These are phyloP conservation scores for Chenopodium quinoa DNA, from an alignment of 148 eudicot species.

Conservation along the genomic window DNA sequence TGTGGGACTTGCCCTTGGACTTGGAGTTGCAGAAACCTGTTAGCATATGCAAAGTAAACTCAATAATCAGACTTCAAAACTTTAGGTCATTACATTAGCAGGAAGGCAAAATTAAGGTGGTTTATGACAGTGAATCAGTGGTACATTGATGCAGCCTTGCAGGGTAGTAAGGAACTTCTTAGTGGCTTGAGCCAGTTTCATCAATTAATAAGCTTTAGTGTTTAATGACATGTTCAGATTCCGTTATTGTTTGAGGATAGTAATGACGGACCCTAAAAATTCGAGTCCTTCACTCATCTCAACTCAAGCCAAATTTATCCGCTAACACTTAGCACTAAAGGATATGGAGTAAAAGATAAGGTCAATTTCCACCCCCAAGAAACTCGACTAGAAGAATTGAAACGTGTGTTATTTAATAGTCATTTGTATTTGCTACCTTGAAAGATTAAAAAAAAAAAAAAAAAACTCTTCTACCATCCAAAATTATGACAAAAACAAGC, in stretches of 20 bases:
- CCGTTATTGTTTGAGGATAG: no score
- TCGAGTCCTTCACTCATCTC: not conserved
- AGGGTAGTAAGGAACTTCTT: not conserved
- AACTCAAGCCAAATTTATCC: not conserved
- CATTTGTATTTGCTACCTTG: not conserved
- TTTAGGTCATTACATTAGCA: not conserved
- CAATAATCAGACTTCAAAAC: not conserved
- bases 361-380: no score
- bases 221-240: no score
- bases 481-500: no score
- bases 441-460: no score
- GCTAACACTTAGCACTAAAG: not conserved
- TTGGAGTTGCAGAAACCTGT: slow-evolving; percentile 11
- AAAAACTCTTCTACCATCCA: not conserved
- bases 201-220: not conserved
- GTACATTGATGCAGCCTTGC: not conserved
- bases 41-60: not conserved
- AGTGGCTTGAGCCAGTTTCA: not conserved
- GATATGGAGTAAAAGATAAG: not conserved
- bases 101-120: not conserved
- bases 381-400: no score
- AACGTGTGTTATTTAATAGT: no score
- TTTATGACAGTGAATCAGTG: not conserved
- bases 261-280: not conserved
- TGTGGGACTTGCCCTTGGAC: slow-evolving; percentile 6